Evolutionary conservation across 2,329 filamentous ascomycete genomes (phyloP).

Genomic region (Cladophialophora bantiana): DNA sequence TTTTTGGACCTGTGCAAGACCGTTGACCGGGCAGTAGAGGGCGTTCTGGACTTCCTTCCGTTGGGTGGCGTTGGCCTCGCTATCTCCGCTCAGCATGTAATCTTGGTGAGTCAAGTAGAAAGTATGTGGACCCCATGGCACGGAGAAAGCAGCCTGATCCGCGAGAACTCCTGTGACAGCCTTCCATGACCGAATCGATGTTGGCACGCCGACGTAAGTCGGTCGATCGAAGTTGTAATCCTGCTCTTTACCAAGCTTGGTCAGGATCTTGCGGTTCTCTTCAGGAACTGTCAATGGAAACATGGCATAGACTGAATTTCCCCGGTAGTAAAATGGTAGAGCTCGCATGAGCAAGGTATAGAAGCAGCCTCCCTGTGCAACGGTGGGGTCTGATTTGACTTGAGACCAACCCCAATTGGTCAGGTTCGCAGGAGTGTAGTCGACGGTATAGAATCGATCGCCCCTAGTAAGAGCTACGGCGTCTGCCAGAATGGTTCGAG

Average conservation of each 20-base stretch:
- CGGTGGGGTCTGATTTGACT: slow-evolving; percentile 46
- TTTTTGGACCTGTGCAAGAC: slow-evolving; percentile 53
- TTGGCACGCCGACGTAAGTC: slow-evolving; percentile 44
- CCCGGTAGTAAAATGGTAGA: slow-evolving; percentile 58
- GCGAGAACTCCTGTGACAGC: slow-evolving; percentile 53
- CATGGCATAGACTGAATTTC: slow-evolving; percentile 58
- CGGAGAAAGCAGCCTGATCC: slow-evolving; percentile 54
- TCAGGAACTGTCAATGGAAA: slow-evolving; percentile 58
- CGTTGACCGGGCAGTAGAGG: slow-evolving; percentile 53
- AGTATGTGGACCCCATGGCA: slow-evolving; percentile 51
- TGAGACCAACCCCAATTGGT: slow-evolving; percentile 57
- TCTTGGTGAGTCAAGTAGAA: slow-evolving; percentile 50
- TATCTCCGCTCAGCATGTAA: slow-evolving; percentile 59
- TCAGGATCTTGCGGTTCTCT: slow-evolving; percentile 55
- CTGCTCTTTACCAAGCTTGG: slow-evolving; percentile 49
- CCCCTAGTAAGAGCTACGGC: slow-evolving; percentile 56
- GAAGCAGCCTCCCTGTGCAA: slow-evolving; percentile 59
- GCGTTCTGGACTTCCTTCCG: slow-evolving; percentile 49
- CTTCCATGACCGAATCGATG: slow-evolving; percentile 54
- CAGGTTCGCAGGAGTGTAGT: slow-evolving; percentile 53
- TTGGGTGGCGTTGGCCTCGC: slow-evolving; percentile 50
- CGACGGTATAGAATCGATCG: slow-evolving; percentile 57
- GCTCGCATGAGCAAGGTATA: slow-evolving; percentile 61
- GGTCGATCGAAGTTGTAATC: slow-evolving; percentile 52
- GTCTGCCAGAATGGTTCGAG: slow-evolving; percentile 54